Evolutionary conservation across 2,329 filamentous ascomycete species (phyloP).

Genomic region (Cladosporium halotolerans): DNA sequence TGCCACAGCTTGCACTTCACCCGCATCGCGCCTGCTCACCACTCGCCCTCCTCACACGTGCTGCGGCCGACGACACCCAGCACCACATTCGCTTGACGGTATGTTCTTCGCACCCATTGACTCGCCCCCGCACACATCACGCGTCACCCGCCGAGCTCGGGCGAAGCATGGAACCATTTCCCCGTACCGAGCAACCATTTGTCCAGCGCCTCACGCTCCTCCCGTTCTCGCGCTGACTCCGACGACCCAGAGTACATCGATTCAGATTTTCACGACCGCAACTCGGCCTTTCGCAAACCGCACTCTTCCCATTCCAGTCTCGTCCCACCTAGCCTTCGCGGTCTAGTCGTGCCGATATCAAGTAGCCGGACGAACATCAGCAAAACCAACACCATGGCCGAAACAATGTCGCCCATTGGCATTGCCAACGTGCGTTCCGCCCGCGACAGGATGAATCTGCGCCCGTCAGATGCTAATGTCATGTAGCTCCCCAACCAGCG

Average conservation of each 20-base stretch:
- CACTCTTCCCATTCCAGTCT: background rate
- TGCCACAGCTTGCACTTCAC: background rate
- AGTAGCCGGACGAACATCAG: slow-evolving; percentile 28
- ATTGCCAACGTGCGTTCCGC: slow-evolving; percentile 61
- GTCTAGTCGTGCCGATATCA: background rate
- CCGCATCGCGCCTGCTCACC: slow-evolving; percentile 10
- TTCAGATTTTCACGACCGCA: background rate
- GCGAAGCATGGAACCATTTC: slow-evolving; percentile 10
- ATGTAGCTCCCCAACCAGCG: slow-evolving; percentile 62
- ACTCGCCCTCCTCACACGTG: background rate
- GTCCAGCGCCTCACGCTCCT: background rate
- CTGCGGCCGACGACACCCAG: background rate
- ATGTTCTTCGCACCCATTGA: background rate
- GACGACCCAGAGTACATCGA: background rate
- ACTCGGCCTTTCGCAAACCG: background rate
- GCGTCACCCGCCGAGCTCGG: slow-evolving; percentile 2
- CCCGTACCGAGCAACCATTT: slow-evolving; percentile 2
- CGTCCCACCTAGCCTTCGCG: background rate
- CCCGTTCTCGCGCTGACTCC: slow-evolving; percentile 1
- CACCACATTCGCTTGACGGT: slow-evolving; percentile 9
- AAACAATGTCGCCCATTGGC: slow-evolving; percentile 62
- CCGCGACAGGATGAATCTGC: background rate
- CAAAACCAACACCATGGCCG: slow-evolving; percentile 46
- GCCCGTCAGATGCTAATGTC: slow-evolving; percentile 6
- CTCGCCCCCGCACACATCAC: background rate